Evolutionary conservation across 352 stramenopile genomes (phyloP).

Genomic region (Globisporangium megalacanthum): DNA sequence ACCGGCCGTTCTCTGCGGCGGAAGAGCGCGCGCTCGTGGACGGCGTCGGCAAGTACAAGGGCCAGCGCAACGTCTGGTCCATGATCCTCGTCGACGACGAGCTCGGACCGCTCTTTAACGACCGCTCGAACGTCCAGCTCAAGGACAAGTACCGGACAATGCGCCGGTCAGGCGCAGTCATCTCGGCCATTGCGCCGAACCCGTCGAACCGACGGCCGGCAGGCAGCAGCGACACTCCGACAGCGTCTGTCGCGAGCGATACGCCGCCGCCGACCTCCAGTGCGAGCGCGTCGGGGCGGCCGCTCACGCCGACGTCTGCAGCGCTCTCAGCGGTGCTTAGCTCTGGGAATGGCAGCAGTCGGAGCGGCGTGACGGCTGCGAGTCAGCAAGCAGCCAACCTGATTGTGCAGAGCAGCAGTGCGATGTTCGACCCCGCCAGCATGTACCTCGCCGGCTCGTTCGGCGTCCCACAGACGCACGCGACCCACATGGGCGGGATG

Average conservation of each 20-base stretch:
- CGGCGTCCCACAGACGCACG: slow-evolving; percentile 33
- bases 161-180: slow-evolving; percentile 45
- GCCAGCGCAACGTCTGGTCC: slow-evolving; percentile 79
- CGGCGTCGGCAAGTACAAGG: slow-evolving; percentile 81
- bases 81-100: slow-evolving; percentile 81
- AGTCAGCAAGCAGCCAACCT: slow-evolving; percentile 51
- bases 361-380: slow-evolving; percentile 23
- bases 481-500: slow-evolving; percentile 31
- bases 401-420: slow-evolving; percentile 45
- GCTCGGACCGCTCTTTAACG: slow-evolving; percentile 71
- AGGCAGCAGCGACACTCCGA: slow-evolving; percentile 1
- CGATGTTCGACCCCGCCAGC: slow-evolving; percentile 60
- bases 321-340: slow-evolving; percentile 25
- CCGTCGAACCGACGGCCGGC: slow-evolving; percentile 40
- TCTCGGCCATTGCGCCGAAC: slow-evolving; percentile 33
- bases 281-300: slow-evolving; percentile 5
- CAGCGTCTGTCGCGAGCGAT: slow-evolving; percentile 9
- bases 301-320: slow-evolving; percentile 27
- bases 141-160: slow-evolving; percentile 85
- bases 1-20: slow-evolving; percentile 62
- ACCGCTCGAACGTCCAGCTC: slow-evolving; percentile 77
- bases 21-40: slow-evolving; percentile 86
- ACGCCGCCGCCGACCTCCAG: slow-evolving; percentile 12
- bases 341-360: neutral
- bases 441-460: slow-evolving; percentile 65